Evolutionary conservation across 1,139 yeast species (phyloP), one percentile per base, ranked within the genome.

Genomic region (Saccharomyces hybrid): DNA sequence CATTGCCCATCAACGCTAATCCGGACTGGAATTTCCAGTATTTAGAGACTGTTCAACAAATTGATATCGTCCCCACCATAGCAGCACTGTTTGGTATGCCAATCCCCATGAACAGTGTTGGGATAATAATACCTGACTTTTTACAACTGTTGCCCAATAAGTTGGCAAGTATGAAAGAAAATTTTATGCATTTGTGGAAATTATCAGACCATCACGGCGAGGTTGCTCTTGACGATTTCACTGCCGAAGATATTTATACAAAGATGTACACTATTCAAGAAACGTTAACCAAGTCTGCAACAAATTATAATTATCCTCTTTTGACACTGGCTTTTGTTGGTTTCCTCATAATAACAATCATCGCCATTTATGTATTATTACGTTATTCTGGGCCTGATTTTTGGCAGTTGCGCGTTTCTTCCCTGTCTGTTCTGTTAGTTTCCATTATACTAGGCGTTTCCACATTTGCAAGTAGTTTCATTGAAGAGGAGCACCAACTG

Each of bases 401-500:
- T 46, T 49, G 59, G 5, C 11, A 59, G 34, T 16, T 16, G 13
- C 44, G 25, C 7, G 20, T 11, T 9, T 38, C 44, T 16, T 16
- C 44, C 25, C 13, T 38, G 2, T 38, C 44, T 20, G 51, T 59
- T 27, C 28, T 64, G 27, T 28, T 60, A 29, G 52, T 67, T 23
- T 66, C 74, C 1, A 48, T 68, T 23, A 47, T 75, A 1, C 51
- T 69, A 50, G 62, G 74, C 59, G 3, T 81, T 25, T 74, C 82
- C 8, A 58, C 86, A 68, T 88, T 89, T 73, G 97, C 96, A 0
- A 88, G 96, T 42, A 88, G 96, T 27, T 76, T 90, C 59, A 87
- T 93, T 14, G 99, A 93, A 64, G 99, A 93, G 68, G 99, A 93
- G 65, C 96, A 93, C 65, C 97, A 90, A 66, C 71, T 90, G 14